phyloP scores from a whole-genome alignment of 371 early-diverging fungal genomes.

The Funneliformis caledonium region DNA sequence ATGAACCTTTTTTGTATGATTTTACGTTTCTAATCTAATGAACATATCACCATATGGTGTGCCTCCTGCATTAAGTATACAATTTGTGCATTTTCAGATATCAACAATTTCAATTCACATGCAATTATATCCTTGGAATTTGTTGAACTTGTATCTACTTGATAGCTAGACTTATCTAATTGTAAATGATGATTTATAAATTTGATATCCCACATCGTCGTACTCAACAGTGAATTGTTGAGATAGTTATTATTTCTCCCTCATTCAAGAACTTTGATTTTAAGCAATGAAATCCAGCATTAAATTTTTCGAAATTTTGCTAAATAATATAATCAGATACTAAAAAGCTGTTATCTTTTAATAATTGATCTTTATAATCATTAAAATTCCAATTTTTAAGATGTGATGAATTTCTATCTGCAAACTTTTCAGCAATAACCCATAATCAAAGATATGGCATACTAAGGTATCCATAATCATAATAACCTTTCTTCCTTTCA shows the following conservation, averaged over 20 bases:
- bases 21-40: too few relatives aligned
- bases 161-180: slow-evolving; percentile 35
- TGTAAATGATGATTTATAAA: slow-evolving; percentile 43
- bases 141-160: slow-evolving; percentile 42
- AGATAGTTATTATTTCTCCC: too few relatives aligned
- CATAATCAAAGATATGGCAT: slow-evolving; percentile 47
- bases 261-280: too few relatives aligned
- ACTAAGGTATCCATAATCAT: slow-evolving; percentile 41
- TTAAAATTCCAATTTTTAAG: slow-evolving; percentile 43
- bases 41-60: too few relatives aligned
- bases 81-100: slow-evolving; percentile 34
- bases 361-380: slow-evolving; percentile 42
- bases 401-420: slow-evolving; percentile 25
- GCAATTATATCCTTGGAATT: slow-evolving; percentile 4
- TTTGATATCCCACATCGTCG: slow-evolving; percentile 42
- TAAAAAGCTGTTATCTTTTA: slow-evolving; percentile 42
- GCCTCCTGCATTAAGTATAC: slow-evolving; percentile 36
- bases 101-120: slow-evolving; percentile 37
- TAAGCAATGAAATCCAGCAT: slow-evolving; percentile 22
- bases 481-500: slow-evolving; percentile 8
- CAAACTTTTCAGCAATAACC: slow-evolving; percentile 41
- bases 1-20: too few relatives aligned
- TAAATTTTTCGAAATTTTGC: background rate
- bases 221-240: slow-evolving; percentile 40
- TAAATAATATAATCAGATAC: background rate